Evolutionary conservation across 2,329 filamentous ascomycete genomes (phyloP).

Genomic region (Fusarium nanum): DNA sequence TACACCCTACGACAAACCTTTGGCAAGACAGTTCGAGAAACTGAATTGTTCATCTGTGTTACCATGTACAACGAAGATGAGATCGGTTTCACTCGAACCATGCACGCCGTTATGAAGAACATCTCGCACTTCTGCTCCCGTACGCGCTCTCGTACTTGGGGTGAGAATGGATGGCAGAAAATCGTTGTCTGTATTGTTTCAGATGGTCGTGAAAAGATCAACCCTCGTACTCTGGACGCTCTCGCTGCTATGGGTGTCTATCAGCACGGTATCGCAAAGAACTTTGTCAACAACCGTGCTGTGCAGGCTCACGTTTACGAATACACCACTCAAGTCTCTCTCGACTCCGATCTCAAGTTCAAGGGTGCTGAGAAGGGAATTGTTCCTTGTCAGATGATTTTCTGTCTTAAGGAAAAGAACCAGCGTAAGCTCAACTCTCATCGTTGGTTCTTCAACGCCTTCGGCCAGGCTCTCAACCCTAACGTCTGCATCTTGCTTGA

Average conservation of each 20-base stretch:
- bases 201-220: slow-evolving; percentile 89
- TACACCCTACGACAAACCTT: slow-evolving; percentile 96
- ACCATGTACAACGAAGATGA: slow-evolving; percentile 99
- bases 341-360: slow-evolving; percentile 96
- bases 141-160: slow-evolving; percentile 94
- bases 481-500: slow-evolving; percentile 98
- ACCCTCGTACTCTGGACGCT: slow-evolving; percentile 92
- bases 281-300: slow-evolving; percentile 94
- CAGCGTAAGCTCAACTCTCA: slow-evolving; percentile 98
- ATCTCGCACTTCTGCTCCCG: slow-evolving; percentile 96
- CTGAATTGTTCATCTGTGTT: slow-evolving; percentile 94
- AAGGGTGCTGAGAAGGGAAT: slow-evolving; percentile 99
- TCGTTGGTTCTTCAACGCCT: slow-evolving; percentile 99
- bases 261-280: slow-evolving; percentile 98
- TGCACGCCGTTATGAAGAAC: slow-evolving; percentile 99
- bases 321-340: slow-evolving; percentile 97
- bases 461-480: slow-evolving; percentile 89
- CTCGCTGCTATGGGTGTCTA: slow-evolving; percentile 97
- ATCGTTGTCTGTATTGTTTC: slow-evolving; percentile 98
- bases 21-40: slow-evolving; percentile 84
- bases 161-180: slow-evolving; percentile 97
- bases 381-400: slow-evolving; percentile 97
- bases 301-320: slow-evolving; percentile 98
- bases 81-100: slow-evolving; percentile 94
- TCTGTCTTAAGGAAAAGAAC: slow-evolving; percentile 98